Evolutionary conservation across 78 protist genomes (phyloP).

Genomic region (Dictyostelium discoideum): DNA sequence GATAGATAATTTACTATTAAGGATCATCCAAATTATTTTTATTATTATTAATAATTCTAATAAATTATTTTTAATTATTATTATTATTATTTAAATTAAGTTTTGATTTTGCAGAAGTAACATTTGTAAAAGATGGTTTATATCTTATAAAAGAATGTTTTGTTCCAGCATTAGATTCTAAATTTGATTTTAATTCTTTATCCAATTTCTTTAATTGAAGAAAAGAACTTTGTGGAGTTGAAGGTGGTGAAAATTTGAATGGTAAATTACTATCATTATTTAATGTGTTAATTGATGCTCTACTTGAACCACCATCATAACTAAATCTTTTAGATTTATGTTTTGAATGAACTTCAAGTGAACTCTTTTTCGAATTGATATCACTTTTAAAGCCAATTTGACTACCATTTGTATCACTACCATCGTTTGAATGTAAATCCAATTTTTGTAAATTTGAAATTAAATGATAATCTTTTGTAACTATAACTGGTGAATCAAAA

Average conservation of each 20-base stretch:
- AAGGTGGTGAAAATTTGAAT: slow-evolving; percentile 72
- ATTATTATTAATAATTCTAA: neutral
- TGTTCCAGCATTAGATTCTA: neutral
- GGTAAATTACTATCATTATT: slow-evolving; percentile 17
- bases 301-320: neutral
- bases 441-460: neutral
- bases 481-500: neutral
- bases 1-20: neutral
- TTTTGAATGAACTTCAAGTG: neutral
- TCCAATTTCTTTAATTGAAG: neutral
- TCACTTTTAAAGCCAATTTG: neutral
- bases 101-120: neutral
- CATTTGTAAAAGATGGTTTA: slow-evolving; percentile 46
- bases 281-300: neutral
- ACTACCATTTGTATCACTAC: neutral
- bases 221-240: slow-evolving; percentile 34
- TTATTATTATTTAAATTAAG: neutral
- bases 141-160: slow-evolving; percentile 16
- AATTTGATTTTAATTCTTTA: neutral
- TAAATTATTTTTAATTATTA: neutral
- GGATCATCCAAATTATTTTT: neutral
- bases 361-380: neutral
- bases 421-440: neutral
- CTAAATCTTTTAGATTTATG: slow-evolving; percentile 43
- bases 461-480: neutral